Base-by-base conservation (phyloP, 768 basidiomycete species). In the Phlebiopsis gigantea region DNA sequence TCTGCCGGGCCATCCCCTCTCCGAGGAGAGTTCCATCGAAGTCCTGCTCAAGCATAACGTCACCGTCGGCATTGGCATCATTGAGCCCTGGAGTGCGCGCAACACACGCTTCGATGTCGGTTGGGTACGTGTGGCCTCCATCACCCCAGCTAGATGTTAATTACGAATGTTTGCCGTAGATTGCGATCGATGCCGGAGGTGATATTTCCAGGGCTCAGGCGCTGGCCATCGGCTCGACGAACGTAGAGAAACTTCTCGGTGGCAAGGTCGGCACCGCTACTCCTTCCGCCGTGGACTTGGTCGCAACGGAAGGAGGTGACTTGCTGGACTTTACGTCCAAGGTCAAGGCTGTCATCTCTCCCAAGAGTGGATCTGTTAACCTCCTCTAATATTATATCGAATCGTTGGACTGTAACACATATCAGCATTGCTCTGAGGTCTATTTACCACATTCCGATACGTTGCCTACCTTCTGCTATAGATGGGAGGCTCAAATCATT, bases 1-100 rank as follows among this genome's bases (percentile, higher is more conserved):
- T 66, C 68, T 83, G 41, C 81, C 88, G 24, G 90, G 92, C 0
- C 84, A 85, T 1, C 92, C 92, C 0, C 66, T 85, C 19, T 77
- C 84, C 4, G 65, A 71, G 9, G 72, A 86, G 8, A 83, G 77
- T 8, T 70, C 80, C 0, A 69, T 86, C 5, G 74, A 77, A 4
- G 72, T 72, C 1, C 73, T 92, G 19, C 67, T 85, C 5, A 68
- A 72, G 19, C 77, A 83, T 34, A 82, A 83, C n/a, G 82, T 92
- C 9, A 83, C 81, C 26, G 79, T 86, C 3, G 84, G 75, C 0
- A 68, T 87, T 19, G 84, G 81, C 22, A 67, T 69, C 34, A 61
- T 59, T 41, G 63, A 79, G 7, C 47, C 61, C 9, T 71, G 66
- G 64, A 57, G 62, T 6, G 69, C 61, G 1, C 60, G 69, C 15